Conservation (phyloP, 2,329 filamentous ascomycete genomes). For the Claviceps maximensis region DNA sequence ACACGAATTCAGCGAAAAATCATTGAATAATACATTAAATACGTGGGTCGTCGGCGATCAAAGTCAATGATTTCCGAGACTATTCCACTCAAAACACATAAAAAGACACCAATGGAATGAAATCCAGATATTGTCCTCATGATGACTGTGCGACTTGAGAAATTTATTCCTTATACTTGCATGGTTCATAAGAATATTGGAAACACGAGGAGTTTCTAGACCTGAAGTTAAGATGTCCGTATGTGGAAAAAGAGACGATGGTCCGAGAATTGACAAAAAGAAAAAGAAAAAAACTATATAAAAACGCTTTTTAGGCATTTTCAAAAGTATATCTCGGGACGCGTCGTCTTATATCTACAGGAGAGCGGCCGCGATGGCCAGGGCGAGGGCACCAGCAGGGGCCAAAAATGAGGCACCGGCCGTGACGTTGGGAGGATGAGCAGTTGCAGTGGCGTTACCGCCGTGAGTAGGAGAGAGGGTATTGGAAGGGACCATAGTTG, state of each 20-base stretch:
- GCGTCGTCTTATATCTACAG: constrained; percentile 1
- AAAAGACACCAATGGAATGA: neutral
- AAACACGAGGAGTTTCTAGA: too few relatives aligned
- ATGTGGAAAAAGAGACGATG: too few relatives aligned
- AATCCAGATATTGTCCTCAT: neutral
- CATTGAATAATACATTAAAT: neutral
- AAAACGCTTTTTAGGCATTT: neutral
- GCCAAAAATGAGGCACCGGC: constrained; percentile 9
- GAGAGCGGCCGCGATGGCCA: constrained; percentile 8
- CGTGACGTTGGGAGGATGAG: constrained; percentile 4
- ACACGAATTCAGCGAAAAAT: too few relatives aligned
- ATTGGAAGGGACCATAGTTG: constrained; percentile 2
- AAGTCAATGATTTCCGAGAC: neutral
- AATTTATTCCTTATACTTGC: neutral
- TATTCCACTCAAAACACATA: neutral
- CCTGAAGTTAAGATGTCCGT: too few relatives aligned
- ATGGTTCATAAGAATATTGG: neutral
- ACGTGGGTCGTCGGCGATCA: neutral
- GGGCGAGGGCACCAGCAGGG: constrained; percentile 8
- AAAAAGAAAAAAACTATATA: neutral
- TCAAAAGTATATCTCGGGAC: too few relatives aligned
- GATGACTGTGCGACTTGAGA: neutral
- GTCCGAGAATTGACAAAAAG: too few relatives aligned
- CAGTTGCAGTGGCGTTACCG: constrained; percentile 1
- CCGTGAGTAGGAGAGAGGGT: constrained; percentile 3